Evolutionary conservation across 2,329 filamentous ascomycete genomes (phyloP).

Genomic region (Phaeosphaeriaceae sp.): DNA sequence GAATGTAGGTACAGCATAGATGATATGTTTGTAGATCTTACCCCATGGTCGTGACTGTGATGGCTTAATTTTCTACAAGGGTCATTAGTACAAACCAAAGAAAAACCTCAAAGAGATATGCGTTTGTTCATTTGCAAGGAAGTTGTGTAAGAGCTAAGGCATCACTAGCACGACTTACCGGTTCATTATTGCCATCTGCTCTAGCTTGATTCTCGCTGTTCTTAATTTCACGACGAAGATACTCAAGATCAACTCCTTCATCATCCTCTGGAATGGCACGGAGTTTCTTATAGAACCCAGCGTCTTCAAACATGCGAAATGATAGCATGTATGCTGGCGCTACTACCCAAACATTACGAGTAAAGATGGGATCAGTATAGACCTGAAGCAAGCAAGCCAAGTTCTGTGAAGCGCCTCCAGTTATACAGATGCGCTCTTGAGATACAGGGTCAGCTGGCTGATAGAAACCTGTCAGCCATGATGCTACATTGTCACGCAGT

Average conservation of each 20-base stretch:
- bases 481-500: slow-evolving; percentile 69
- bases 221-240: slow-evolving; percentile 59
- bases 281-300: slow-evolving; percentile 70
- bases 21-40: slow-evolving; percentile 84
- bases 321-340: slow-evolving; percentile 85
- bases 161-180: slow-evolving; percentile 46
- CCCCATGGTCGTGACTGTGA: slow-evolving; percentile 59
- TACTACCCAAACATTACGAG: slow-evolving; percentile 78
- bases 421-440: slow-evolving; percentile 74
- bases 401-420: slow-evolving; percentile 85
- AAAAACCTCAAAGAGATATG: background rate
- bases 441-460: slow-evolving; percentile 51
- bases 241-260: slow-evolving; percentile 74
- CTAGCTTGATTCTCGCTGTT: slow-evolving; percentile 56
- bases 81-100: slow-evolving; percentile 15
- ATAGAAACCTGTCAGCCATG: slow-evolving; percentile 74
- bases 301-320: slow-evolving; percentile 84
- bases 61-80: slow-evolving; percentile 61
- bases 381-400: slow-evolving; percentile 77
- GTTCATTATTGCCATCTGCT: slow-evolving; percentile 47
- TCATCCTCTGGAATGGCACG: slow-evolving; percentile 77
- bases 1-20: slow-evolving; percentile 89
- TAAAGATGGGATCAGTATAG: slow-evolving; percentile 79
- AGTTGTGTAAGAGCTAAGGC: background rate
- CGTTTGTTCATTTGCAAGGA: background rate